Base-by-base conservation (phyloP, 306 rosid species). In the Adenanthera pavonina region DNA sequence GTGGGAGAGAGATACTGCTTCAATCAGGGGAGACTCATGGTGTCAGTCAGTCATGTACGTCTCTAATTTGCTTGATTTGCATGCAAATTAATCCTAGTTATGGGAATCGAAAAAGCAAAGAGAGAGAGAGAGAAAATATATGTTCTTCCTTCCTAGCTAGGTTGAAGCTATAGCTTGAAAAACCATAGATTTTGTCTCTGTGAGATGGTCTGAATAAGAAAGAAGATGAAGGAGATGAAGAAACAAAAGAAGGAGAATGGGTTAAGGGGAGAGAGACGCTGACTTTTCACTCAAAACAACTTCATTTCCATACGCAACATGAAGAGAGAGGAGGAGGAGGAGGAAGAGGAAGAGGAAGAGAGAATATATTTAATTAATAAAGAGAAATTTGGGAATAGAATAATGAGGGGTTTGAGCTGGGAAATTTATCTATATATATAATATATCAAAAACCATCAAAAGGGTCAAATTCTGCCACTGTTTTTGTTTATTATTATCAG, bases 211-310 rank as follows among this genome's bases (percentile, higher is more conserved):
- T 68, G 84, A 83, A 53, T 36, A 76, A 75, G 11, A 15, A 35
- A 0, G 30, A 25, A 25, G 30, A 25, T 25, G 30, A 25, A 25
- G 30, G 30, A 25, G 30, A 25, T 25, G 67, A 5, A 14, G 19
- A 41, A 64, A 16, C 5, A 41, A 68, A 80, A 81, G 56, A 80
- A 40, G 83, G 77, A 59, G 56, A 69, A 82, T 30, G 78, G 84
- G 83, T 25, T 72, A 13, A 78, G 75, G 44, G 62, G 74, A 82
- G 70, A 73, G 79, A 80, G 88, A 83, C 90, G 92, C 94, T 93
- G 97, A 93, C 97, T 91, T 93, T 87, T 80, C 76, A 87, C 83
- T 86, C 89, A 81, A 82, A 80, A 81, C 69, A 83, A 81, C 89
- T 89, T 82, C 86, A 72, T 88, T 78, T 49, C 84, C 84, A 87